Base-by-base conservation (phyloP, 2,329 filamentous ascomycete species). In the Epichloe baconii region DNA sequence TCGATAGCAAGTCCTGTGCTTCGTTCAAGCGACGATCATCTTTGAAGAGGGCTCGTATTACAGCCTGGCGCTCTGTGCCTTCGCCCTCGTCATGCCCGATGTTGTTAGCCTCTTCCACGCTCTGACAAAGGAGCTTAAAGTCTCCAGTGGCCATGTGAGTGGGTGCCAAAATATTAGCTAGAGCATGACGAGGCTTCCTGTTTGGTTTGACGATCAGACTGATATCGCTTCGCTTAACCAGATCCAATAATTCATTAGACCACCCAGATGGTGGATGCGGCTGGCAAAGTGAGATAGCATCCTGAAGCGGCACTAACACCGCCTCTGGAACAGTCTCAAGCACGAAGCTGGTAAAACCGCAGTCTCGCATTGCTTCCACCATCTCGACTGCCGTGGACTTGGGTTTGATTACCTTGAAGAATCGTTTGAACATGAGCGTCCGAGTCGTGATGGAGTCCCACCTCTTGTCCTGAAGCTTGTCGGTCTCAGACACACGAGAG, bases 21-120 rank as follows among this genome's bases (percentile, higher is more conserved):
- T 98, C 93, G 54, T 88, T 83, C 51, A 95, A 83, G 37, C 93
- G 83, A 53, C 89, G 82, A 61, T 98, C 93, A 57, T 97, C 89
- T 53, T 83, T 84, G 75, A 97, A 98, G 31, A 98, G 83, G 8
- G 93, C 74, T 48, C 83, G 82, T 34, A 93, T 94, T 7, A 97
- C 82, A 10, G 83, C 78, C 64, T 91, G 83, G 31, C 89, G 81
- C 61, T 95, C 88, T 35, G 84, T 85, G 63, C 93, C 90, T 51
- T 88, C 85, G 5, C 85, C 84, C 45, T 88, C 88, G 56, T 93
- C 85, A 50, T 85, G 81, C 0, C 81, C 77, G 44, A 79, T 77
- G 44, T 68, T 72, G 51, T 71, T 76, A 51, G 77, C 71, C 40
- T 80, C 75, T 44, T 88, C 82, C 1, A 79, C 71, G 40, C 75